phyloP scores from a whole-genome alignment of 306 rosid genomes.

The Luffa acutangula region DNA sequence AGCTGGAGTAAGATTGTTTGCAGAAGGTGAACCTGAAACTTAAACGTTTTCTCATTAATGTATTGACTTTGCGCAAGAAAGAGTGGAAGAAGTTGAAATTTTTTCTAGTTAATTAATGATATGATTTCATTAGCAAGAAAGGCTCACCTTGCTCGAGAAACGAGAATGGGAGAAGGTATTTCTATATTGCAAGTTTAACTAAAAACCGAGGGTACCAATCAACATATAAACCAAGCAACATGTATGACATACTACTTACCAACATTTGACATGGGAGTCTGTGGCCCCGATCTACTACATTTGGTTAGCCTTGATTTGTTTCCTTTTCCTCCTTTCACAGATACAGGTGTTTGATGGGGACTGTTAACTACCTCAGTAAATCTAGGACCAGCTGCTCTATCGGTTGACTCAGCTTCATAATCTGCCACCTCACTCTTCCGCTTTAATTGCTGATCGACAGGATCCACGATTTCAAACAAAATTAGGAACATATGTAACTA shows the following conservation, averaged over 20 bases:
- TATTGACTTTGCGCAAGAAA: not conserved
- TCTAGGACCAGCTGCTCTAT: constrained; percentile 39
- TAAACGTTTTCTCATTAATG: not conserved
- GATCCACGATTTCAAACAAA: constrained; percentile 11
- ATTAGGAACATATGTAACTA: constrained; percentile 11
- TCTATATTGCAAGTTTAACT: not conserved
- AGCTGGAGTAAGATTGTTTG: constrained; percentile 71
- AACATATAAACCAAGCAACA: not conserved
- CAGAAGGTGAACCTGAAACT: constrained; percentile 84
- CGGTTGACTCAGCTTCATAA: constrained; percentile 58
- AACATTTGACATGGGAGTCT: constrained; percentile 55
- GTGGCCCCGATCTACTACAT: constrained; percentile 62
- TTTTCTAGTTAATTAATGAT: not conserved
- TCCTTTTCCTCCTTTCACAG: constrained; percentile 58
- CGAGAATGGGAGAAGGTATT: not conserved
- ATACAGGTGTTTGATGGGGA: constrained; percentile 56
- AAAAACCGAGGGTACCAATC: not conserved
- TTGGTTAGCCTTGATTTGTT: constrained; percentile 67
- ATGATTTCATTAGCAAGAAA: not conserved
- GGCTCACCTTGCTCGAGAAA: not conserved
- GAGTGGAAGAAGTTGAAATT: not conserved
- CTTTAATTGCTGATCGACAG: constrained; percentile 49
- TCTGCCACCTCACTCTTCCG: constrained; percentile 52
- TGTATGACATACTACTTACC: constrained; percentile 37
- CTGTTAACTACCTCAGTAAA: constrained; percentile 37